These are phyloP conservation scores for Massarina eburnea DNA, from an alignment of 2,329 filamentous ascomycete species.

Conservation along the genomic window DNA sequence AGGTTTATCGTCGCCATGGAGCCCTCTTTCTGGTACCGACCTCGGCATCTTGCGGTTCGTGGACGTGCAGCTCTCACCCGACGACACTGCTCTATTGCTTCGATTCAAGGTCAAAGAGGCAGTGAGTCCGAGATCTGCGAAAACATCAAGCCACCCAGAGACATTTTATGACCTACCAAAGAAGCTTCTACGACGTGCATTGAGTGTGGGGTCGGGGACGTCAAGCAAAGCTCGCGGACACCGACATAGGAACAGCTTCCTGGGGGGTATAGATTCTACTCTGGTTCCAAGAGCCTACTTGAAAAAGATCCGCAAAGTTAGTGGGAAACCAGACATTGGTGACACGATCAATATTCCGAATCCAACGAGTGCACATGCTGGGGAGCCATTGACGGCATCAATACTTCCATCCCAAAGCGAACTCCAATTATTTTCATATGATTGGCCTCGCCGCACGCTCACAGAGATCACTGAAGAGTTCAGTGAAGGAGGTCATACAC, in stretches of 20 bases:
- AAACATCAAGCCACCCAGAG: not conserved
- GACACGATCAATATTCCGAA: not conserved
- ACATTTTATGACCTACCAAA: not conserved
- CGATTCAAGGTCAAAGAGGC: not conserved
- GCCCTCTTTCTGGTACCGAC: constrained; percentile 3
- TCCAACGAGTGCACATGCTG: not conserved
- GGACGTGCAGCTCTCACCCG: constrained; percentile 3
- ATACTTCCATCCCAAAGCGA: not conserved
- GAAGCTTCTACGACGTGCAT: constrained; percentile 4
- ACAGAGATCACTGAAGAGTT: not conserved
- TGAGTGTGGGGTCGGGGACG: constrained; percentile 1
- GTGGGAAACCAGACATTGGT: not conserved
- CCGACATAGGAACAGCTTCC: not conserved
- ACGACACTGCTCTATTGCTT: not conserved
- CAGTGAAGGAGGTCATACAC: not conserved
- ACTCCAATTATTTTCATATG: not conserved
- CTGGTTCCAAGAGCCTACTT: not conserved
- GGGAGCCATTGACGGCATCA: not conserved
- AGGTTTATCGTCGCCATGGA: constrained; percentile 2
- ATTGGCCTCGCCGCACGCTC: not conserved
- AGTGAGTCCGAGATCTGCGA: not conserved
- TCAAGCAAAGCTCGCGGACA: not conserved
- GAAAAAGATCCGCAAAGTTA: not conserved
- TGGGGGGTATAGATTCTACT: not conserved
- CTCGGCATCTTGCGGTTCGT: constrained; percentile 5